These are phyloP conservation scores for Entrophospora sp. DNA, from an alignment of 192 early-diverging fungal genomes.

Conservation along the genomic window DNA sequence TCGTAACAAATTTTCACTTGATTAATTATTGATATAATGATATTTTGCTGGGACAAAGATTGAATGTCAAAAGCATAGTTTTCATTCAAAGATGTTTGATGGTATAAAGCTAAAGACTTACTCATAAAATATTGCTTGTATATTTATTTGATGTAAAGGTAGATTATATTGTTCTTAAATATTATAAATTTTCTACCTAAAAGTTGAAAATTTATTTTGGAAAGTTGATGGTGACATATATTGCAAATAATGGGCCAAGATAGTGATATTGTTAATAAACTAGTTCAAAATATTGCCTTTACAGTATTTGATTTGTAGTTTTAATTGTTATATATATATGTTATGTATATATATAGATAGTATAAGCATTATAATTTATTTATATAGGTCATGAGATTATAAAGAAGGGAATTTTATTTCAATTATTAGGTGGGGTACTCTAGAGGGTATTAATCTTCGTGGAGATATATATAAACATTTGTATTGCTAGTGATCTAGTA, in stretches of 20 bases:
- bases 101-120: too few relatives aligned
- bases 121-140: too few relatives aligned
- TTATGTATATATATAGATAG: background rate
- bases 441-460: constrained; percentile 88
- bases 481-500: constrained; percentile 91
- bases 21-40: too few relatives aligned
- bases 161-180: too few relatives aligned
- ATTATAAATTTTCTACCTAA: too few relatives aligned
- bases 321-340: background rate
- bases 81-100: too few relatives aligned
- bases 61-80: too few relatives aligned
- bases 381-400: constrained; percentile 77
- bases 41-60: too few relatives aligned
- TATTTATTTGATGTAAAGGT: too few relatives aligned
- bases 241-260: constrained; percentile 37
- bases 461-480: constrained; percentile 99
- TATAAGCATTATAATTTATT: background rate
- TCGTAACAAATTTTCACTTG: too few relatives aligned
- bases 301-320: constrained; percentile 67
- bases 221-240: too few relatives aligned
- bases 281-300: constrained; percentile 79
- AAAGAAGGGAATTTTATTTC: constrained; percentile 91
- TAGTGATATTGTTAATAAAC: constrained; percentile 59
- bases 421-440: constrained; percentile 93
- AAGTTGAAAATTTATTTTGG: too few relatives aligned